Base-by-base conservation (phyloP, 2,329 filamentous ascomycete genomes). In the Dothideomycetes sp. region DNA sequence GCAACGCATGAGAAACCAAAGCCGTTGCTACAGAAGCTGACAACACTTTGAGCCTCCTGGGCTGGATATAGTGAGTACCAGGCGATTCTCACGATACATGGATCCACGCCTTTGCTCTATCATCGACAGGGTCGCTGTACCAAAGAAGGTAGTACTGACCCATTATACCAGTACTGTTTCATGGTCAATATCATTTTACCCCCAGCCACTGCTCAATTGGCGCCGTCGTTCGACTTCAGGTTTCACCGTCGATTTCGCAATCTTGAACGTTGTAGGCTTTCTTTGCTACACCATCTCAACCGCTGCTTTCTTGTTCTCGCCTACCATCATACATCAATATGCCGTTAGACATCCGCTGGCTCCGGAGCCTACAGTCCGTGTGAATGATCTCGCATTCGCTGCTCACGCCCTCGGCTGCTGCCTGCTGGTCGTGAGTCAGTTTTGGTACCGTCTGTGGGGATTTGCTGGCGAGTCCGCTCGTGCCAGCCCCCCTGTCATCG, bases 371-470 rank as follows among this genome's bases (percentile, higher is more conserved):
- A 91, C 88, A 1, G 88, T 94, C 19, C 77, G 82, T 40, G 75
- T 85, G 62, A 96, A 96, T 63, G 91, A 98, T 63, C 72, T 96
- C 43, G 75, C 79, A 11, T 96, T 96, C 58, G 87, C 88, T 12
- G 66, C 77, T 3, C 88, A 96, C 63, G 89, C 83, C 24, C 68
- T 86, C 12, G 46, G 87, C 8, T 64, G 94, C 46, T 85, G 79
- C 50, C 51, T 75, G 32, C 57, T 95, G 40, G 76, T 78, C n/a
- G 79, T 82, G 45, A 83, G 77, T 36, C 89, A 95, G 60, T 82
- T 93, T 52, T 76, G 73, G 50, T 73, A 78, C 3, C 51, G 55
- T 2, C 59, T 86, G 9, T 96, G 89, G 88, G 76, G 80, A 0
- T 93, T 94, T 55, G 66, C 73, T 11, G 39, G 37, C 12, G 36